phyloP scores from a whole-genome alignment of 306 rosid genomes.

The Cicer yamashitae region DNA sequence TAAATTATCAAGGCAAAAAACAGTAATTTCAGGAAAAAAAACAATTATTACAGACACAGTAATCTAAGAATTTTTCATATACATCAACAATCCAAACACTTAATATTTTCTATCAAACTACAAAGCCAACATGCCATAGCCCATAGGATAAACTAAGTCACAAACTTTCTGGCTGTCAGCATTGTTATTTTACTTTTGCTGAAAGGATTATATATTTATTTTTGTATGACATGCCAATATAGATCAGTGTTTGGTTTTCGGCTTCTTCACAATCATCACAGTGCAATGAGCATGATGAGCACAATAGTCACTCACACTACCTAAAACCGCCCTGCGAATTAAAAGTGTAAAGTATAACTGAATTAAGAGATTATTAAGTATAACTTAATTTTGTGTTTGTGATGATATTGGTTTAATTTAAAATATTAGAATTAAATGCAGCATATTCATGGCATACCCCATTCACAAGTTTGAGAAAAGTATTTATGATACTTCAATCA shows the following conservation, averaged over 20 bases:
- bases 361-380: conserved; percentile 27
- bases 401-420: background rate
- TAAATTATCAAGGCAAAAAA: background rate
- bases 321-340: conserved; percentile 75
- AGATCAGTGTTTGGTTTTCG: conserved; percentile 58
- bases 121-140: conserved; percentile 16
- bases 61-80: background rate
- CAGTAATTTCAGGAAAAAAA: background rate
- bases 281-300: conserved; percentile 80
- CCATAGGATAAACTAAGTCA: conserved; percentile 30
- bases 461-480: conserved; percentile 28
- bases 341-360: background rate
- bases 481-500: background rate
- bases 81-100: conserved; percentile 20
- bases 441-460: background rate
- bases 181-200: background rate
- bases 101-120: background rate
- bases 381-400: conserved; percentile 20
- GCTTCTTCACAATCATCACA: conserved; percentile 81
- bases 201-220: conserved; percentile 37
- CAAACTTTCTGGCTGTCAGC: background rate
- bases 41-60: background rate
- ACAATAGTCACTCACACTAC: conserved; percentile 90
- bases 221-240: background rate
- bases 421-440: conserved; percentile 18